A percentile compares a stretch with the other conserved stretches of the same genome.
These are phyloP conservation scores for Pichia nakasei DNA, from an alignment of 805 yeast genomes.

Conservation along the genomic window DNA sequence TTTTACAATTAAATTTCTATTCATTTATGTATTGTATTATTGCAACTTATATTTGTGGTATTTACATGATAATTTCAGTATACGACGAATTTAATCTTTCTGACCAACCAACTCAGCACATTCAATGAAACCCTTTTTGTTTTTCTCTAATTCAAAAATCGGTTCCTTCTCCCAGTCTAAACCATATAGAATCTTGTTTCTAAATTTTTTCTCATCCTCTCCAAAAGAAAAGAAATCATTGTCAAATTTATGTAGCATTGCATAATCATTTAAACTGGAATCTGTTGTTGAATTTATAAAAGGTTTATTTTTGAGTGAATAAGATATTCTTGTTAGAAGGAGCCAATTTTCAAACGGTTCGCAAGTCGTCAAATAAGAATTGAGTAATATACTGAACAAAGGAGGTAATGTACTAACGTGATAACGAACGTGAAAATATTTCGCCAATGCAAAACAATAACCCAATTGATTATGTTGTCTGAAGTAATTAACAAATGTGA, in stretches of 20 bases:
- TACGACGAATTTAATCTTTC: not conserved
- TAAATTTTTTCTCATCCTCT: constrained; percentile 9
- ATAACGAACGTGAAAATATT: constrained; percentile 14
- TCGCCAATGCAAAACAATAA: constrained; percentile 19
- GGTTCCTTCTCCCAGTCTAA: constrained; percentile 2
- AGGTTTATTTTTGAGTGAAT: not conserved
- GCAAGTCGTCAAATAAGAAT: constrained; percentile 13
- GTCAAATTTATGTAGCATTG: constrained; percentile 15
- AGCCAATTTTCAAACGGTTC: constrained; percentile 22
- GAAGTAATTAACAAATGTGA: constrained; percentile 16
- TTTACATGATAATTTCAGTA: too few relatives aligned
- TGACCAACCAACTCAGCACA: constrained; percentile 10
- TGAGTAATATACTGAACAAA: constrained; percentile 15
- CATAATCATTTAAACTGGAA: constrained; percentile 13
- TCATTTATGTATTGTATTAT: too few relatives aligned
- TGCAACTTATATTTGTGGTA: too few relatives aligned
- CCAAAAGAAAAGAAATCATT: constrained; percentile 11
- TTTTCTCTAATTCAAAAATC: constrained; percentile 9
- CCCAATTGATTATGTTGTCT: constrained; percentile 15
- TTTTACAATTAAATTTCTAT: not conserved
- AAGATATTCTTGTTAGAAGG: constrained; percentile 13
- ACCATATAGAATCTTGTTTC: not conserved
- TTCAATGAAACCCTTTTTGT: constrained; percentile 11
- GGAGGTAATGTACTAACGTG: constrained; percentile 7
- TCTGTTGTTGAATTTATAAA: not conserved